Percentiles rank a stretch among this genome's conserved stretches.
phyloP scores from a whole-genome alignment of 768 basidiomycete genomes.

The Mycena haematopus region DNA sequence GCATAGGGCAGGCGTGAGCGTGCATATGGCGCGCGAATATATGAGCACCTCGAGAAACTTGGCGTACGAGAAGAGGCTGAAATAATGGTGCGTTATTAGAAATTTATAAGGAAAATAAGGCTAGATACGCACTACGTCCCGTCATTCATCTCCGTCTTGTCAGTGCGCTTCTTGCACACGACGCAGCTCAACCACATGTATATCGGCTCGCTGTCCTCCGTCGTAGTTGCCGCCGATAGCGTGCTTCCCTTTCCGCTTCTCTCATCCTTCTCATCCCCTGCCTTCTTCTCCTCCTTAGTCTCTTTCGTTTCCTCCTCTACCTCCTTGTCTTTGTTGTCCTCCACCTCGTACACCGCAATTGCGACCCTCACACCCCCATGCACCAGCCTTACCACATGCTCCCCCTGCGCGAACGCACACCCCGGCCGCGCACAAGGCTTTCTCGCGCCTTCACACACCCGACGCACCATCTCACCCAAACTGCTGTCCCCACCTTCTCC shows the following conservation, averaged over 20 bases:
- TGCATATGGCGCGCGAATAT: slow-evolving; percentile 49
- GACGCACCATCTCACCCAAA: slow-evolving; percentile 52
- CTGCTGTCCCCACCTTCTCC: slow-evolving; percentile 40
- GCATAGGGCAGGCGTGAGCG: slow-evolving; percentile 49
- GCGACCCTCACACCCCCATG: slow-evolving; percentile 42
- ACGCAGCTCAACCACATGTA: slow-evolving; percentile 58
- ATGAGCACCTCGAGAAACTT: slow-evolving; percentile 63
- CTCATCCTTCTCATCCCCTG: not conserved
- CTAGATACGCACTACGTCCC: slow-evolving; percentile 56
- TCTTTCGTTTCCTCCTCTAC: slow-evolving; percentile 19
- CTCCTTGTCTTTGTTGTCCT: not conserved
- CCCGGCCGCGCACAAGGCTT: slow-evolving; percentile 10
- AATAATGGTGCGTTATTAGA: not conserved
- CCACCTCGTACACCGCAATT: slow-evolving; percentile 26
- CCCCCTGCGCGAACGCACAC: slow-evolving; percentile 34
- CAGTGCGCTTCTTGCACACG: slow-evolving; percentile 49
- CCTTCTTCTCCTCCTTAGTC: slow-evolving; percentile 12
- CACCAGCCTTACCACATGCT: slow-evolving; percentile 45
- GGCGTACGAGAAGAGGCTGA: slow-evolving; percentile 56
- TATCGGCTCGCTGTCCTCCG: slow-evolving; percentile 31
- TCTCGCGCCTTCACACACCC: slow-evolving; percentile 32
- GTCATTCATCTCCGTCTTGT: slow-evolving; percentile 46
- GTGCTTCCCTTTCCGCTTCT: not conserved
- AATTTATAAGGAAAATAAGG: not conserved
- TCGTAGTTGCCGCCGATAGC: not conserved